Evolutionary conservation across 2,329 filamentous ascomycete species (phyloP).

Genomic region (Apiospora kogelbergensis): DNA sequence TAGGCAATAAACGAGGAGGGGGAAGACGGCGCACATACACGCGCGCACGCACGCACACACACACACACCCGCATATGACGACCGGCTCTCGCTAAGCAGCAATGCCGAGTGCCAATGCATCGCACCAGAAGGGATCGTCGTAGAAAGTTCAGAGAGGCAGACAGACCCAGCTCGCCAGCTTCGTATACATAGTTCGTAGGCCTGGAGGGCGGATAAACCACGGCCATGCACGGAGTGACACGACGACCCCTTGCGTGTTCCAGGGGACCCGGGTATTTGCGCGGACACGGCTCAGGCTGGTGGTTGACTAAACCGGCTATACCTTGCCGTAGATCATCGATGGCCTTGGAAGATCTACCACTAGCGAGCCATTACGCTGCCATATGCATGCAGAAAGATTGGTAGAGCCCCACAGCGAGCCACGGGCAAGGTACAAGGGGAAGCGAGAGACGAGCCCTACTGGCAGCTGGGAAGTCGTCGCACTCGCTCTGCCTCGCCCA

Average conservation of each 20-base stretch:
- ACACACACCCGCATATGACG: not conserved
- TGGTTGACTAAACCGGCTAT: slow-evolving; percentile 6
- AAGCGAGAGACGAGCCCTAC: not conserved
- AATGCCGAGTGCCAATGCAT: slow-evolving; percentile 1
- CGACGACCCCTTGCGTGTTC: not conserved
- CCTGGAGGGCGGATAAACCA: not conserved
- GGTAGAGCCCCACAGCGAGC: not conserved
- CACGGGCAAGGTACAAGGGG: not conserved
- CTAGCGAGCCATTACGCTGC: not conserved
- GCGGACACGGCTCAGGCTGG: not conserved
- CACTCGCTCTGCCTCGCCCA: not conserved
- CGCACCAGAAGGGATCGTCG: not conserved
- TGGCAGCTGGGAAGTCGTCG: no score
- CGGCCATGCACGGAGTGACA: not conserved
- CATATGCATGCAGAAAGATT: slow-evolving; percentile 3
- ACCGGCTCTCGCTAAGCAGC: not conserved
- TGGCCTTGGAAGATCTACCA: slow-evolving; percentile 5
- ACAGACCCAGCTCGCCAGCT: not conserved
- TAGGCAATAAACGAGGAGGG: not conserved
- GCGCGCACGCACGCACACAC: not conserved
- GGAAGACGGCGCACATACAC: not conserved
- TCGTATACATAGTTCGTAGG: no score
- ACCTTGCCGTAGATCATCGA: slow-evolving; percentile 6
- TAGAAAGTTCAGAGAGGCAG: not conserved
- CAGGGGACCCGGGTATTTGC: not conserved